These are phyloP conservation scores for Ogataea dorogensis DNA, from an alignment of 805 yeast genomes.

Conservation along the genomic window DNA sequence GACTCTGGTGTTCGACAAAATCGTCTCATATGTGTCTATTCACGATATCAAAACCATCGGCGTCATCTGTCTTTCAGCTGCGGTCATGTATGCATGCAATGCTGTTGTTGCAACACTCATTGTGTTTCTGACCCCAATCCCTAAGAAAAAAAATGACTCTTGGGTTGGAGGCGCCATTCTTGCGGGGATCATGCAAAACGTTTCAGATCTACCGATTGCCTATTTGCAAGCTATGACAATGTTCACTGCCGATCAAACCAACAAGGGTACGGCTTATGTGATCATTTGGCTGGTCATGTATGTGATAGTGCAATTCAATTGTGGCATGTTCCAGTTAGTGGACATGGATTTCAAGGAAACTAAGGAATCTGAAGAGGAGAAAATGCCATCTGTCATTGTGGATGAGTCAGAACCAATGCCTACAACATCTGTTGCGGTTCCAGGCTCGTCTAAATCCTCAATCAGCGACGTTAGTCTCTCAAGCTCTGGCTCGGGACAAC, in stretches of 20 bases:
- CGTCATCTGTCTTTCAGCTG: constrained; percentile 53
- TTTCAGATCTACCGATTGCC: constrained; percentile 76
- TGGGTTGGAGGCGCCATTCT: constrained; percentile 73
- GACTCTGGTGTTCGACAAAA: constrained; percentile 59
- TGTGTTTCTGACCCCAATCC: constrained; percentile 42
- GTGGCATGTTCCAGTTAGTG: constrained; percentile 49
- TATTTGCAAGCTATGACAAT: constrained; percentile 62
- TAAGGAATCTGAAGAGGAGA: constrained; percentile 11
- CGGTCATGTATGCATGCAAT: constrained; percentile 52
- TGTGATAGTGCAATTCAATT: constrained; percentile 49
- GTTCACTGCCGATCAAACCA: constrained; percentile 34
- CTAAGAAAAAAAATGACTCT: constrained; percentile 40
- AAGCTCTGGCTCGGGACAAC: constrained; percentile 8
- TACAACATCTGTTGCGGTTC: neutral
- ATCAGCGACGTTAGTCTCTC: constrained; percentile 17
- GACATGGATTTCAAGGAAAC: constrained; percentile 48
- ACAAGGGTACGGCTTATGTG: constrained; percentile 49
- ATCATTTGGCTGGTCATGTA: constrained; percentile 56
- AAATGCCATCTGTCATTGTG: neutral
- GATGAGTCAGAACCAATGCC: constrained; percentile 3
- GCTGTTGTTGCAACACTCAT: constrained; percentile 42
- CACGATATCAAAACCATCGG: constrained; percentile 70
- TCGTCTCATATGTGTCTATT: constrained; percentile 59
- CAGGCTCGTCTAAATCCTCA: constrained; percentile 17
- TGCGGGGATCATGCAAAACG: constrained; percentile 72